Conservation (phyloP, 148 eudicot species). For the Fagopyrum homotropicum region DNA sequence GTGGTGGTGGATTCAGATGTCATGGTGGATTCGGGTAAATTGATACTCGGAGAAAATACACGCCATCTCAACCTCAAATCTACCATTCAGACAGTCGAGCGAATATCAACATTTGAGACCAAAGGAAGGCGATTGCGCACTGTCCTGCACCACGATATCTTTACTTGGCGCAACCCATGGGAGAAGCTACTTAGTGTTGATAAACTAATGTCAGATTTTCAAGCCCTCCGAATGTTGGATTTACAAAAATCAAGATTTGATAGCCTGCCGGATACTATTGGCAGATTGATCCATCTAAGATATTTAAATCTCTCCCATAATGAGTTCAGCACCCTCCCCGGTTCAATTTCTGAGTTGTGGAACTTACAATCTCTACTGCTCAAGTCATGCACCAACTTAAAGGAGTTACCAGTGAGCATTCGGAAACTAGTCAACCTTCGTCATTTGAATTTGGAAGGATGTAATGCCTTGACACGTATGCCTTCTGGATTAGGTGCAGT, state of each 20-base stretch:
- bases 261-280: constrained; percentile 17
- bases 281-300: constrained; percentile 8
- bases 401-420: constrained; percentile 10
- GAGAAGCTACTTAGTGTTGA: constrained; percentile 2
- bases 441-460: too few species aligned
- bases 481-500: too few species aligned
- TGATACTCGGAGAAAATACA: neutral
- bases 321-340: neutral
- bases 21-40: neutral
- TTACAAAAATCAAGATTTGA: neutral
- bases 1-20: neutral
- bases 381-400: neutral
- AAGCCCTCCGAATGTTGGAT: constrained; percentile 18
- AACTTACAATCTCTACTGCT: constrained; percentile 15
- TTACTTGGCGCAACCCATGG: neutral
- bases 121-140: constrained; percentile 17
- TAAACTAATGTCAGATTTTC: neutral
- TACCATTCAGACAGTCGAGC: neutral
- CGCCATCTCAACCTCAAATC: constrained; percentile 10
- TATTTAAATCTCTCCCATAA: constrained; percentile 12
- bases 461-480: too few species aligned
- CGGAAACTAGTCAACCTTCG: constrained; percentile 1
- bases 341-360: neutral
- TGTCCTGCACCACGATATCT: constrained; percentile 8
- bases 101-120: constrained; percentile 5